Evolutionary conservation across 2,329 filamentous ascomycete genomes (phyloP), one percentile per base, ranked within the genome.

Genomic region (Aureobasidium mangrovei): DNA sequence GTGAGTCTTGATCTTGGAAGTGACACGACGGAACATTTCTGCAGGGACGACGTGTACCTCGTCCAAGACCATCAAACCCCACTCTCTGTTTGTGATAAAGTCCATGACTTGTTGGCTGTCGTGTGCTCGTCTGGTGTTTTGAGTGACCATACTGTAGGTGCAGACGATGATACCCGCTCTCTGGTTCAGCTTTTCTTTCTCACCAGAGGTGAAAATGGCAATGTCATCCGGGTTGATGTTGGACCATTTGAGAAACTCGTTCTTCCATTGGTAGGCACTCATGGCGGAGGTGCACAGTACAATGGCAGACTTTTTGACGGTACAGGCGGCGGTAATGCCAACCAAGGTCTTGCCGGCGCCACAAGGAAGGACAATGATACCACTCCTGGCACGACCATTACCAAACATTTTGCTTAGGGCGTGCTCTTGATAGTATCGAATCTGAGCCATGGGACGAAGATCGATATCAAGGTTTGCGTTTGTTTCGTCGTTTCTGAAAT

Each of bases 371-470:
- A 98, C 93, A 57, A 98, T 98, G 61, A 98, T 94, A 55, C 93
- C 93, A 69, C 90, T 96, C 74, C 95, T 93, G 10, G 93, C 93
- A 70, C 93, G 85, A 47, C 91, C 91, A 66, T 98, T 98, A 66
- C 93, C 91, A 68, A 98, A 98, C 93, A 98, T 98, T 70, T 98
- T 98, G 74, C 88, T 95, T 7, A 98, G 76, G 60, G 90, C 95
- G 73, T 96, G 95, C 70, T 98, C 93, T 68, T 98, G 93, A 63
- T 98, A 98, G 74, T 81, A 84, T 67, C 91, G 84, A 67, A 97
- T 97, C 64, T 91, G 86, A 0, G 91, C 91, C 55, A 85, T 84
- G 0, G 91, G 91, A 62, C 87, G 87, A 46, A 97, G 76, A 67
- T 97, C 91, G 62, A 98, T 98, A 55, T 97, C 90, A 35, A 98